Base-by-base conservation (phyloP, 2,329 filamentous ascomycete species). In the Fusarium chlamydosporum region DNA sequence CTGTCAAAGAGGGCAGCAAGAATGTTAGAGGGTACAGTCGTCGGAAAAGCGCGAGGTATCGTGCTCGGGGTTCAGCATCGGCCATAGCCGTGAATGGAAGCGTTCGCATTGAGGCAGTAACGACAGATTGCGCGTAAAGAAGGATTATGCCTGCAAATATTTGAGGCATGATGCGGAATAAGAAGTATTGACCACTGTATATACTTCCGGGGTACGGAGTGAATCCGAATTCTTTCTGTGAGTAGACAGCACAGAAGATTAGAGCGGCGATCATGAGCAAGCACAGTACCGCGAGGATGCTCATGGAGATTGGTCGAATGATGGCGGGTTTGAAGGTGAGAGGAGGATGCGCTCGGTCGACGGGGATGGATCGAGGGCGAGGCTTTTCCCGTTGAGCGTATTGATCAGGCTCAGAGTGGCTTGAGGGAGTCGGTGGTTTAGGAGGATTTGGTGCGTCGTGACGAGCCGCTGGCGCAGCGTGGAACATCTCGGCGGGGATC, bases 141-240 rank as follows among this genome's bases (percentile, higher is more conserved):
- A 96, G 83, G 35, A 97, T 80, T 13, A 90, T 70, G 20, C 89
- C 88, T 0, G 90, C 92, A 15, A 96, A 76, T 0, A 97, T 81
- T 58, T 94, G 93, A 3, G 95, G 94, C 2, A 97, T 81, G 68
- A 97, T 92, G 65, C 93, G 88, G 77, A 97, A 96, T 46, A 96
- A 79, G 77, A 97, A 97, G 79, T 96, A 97, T 68, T 89, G 85
- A 10, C 85, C 85, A 50, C 90, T 91, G 64, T 92, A 91, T 59
- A 93, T 90, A 31, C 80, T 83, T 45, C 85, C 85, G 34, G 82
- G 81, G 76, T 94, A 97, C 5, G 84, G 79, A 75, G 87, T 89
- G 13, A 97, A 81, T 1, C 93, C 93, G 11, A 84, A 78, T 67
- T 90, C 84, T 7, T 80, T 77, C 37, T 83, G 79, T 12, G 91